Evolutionary conservation across 768 basidiomycete genomes (phyloP).

Genomic region (Calvatia gigantea): DNA sequence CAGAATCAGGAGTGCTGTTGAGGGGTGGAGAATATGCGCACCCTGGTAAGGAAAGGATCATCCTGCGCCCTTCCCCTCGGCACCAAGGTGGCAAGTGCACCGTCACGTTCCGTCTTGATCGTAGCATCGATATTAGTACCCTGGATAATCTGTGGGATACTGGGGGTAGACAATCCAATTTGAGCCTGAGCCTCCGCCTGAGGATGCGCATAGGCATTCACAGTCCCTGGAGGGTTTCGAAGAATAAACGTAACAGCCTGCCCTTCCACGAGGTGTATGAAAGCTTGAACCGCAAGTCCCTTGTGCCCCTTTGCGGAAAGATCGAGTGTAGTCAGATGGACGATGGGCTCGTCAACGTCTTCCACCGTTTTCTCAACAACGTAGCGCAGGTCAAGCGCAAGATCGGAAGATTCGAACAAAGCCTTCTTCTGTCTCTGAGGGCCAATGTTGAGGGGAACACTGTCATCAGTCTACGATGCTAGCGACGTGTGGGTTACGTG

Average conservation of each 20-base stretch:
- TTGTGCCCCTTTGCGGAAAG: slow-evolving; percentile 69
- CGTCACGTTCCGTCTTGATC: not conserved
- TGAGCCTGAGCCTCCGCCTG: not conserved
- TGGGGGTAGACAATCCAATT: not conserved
- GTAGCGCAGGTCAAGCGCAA: slow-evolving; percentile 76
- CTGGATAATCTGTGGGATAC: not conserved
- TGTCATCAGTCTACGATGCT: slow-evolving; percentile 46
- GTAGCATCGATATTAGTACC: not conserved
- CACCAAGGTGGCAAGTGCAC: not conserved
- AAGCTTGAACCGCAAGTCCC: slow-evolving; percentile 57
- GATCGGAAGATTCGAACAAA: slow-evolving; percentile 52
- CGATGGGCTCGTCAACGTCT: slow-evolving; percentile 36
- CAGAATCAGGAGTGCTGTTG: too few relatives aligned
- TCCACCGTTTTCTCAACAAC: slow-evolving; percentile 54
- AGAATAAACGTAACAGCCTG: slow-evolving; percentile 90
- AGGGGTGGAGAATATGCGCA: slow-evolving; percentile 47
- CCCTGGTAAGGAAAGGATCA: slow-evolving; percentile 73
- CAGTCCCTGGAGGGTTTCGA: slow-evolving; percentile 51
- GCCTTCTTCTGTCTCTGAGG: slow-evolving; percentile 46
- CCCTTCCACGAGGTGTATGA: slow-evolving; percentile 72
- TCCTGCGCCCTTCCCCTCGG: slow-evolving; percentile 7
- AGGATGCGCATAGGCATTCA: slow-evolving; percentile 7
- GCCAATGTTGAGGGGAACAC: slow-evolving; percentile 17
- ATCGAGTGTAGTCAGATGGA: slow-evolving; percentile 61
- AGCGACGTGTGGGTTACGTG: slow-evolving; percentile 69